A percentile compares a stretch with the other conserved stretches of the same genome.
Conservation (phyloP, 2,329 filamentous ascomycete species). For the Aspergillus jensenii region DNA sequence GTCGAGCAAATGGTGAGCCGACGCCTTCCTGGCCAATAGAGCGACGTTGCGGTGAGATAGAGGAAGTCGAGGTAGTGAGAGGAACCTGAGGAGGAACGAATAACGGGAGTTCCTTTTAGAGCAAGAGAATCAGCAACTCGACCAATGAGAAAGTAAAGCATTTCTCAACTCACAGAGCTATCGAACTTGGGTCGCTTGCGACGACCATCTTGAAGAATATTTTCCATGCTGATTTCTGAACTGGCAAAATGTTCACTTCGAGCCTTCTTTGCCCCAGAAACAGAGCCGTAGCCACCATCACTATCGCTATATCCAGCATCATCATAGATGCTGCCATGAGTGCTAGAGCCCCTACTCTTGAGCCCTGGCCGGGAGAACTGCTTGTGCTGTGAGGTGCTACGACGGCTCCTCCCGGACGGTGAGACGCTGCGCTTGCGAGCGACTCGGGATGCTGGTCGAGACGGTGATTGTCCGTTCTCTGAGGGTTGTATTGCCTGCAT, state of each 20-base stretch:
- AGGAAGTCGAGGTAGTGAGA: conserved; percentile 93
- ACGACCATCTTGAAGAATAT: conserved; percentile 95
- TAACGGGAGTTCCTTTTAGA: conserved; percentile 79
- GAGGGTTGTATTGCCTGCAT: conserved; percentile 49
- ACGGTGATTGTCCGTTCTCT: conserved; percentile 61
- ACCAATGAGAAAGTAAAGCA: conserved; percentile 14
- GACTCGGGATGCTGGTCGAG: conserved; percentile 68
- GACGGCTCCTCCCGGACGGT: conserved; percentile 67
- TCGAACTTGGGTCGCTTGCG: conserved; percentile 93
- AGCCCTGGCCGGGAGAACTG: conserved; percentile 63
- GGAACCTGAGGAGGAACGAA: conserved; percentile 95
- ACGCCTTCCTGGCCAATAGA: conserved; percentile 68
- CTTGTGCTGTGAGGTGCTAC: conserved; percentile 78
- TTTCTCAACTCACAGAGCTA: conserved; percentile 78
- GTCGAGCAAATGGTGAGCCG: conserved; percentile 69
- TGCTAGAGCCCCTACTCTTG: conserved; percentile 67
- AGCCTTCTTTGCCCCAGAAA: conserved; percentile 68
- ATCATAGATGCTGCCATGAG: conserved; percentile 61
- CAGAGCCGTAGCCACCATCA: conserved; percentile 74
- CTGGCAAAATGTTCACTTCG: conserved; percentile 85
- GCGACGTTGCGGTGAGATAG: conserved; percentile 86
- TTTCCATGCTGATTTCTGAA: conserved; percentile 96
- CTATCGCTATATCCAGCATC: conserved; percentile 86
- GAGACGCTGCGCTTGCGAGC: conserved; percentile 78
- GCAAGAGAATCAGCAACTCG: conserved; percentile 9